These are phyloP conservation scores for Tylopilus sp. DNA, from an alignment of 1,284 basidiomycete species.

Conservation along the genomic window DNA sequence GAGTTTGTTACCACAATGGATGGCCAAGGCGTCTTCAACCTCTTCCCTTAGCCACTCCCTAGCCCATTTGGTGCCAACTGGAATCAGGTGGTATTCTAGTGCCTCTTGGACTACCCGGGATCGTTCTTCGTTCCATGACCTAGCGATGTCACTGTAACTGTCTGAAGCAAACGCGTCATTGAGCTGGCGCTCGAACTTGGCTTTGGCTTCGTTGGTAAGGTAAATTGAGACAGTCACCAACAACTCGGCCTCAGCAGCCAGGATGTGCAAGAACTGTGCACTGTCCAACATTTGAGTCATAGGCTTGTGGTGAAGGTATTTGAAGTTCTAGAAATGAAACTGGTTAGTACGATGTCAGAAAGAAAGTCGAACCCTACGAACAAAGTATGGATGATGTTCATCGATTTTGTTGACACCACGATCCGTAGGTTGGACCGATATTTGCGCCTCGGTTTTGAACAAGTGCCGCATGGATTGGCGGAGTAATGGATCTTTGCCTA, in stretches of 20 bases:
- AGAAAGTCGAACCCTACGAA: constrained; percentile 42
- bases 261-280: constrained; percentile 87
- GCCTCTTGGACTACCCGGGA: constrained; percentile 76
- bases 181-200: constrained; percentile 70
- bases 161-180: constrained; percentile 83
- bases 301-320: constrained; percentile 87
- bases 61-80: constrained; percentile 81
- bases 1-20: constrained; percentile 63
- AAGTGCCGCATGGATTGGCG: constrained; percentile 75
- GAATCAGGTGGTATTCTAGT: constrained; percentile 77
- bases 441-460: constrained; percentile 75
- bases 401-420: constrained; percentile 90
- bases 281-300: constrained; percentile 68
- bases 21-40: constrained; percentile 81
- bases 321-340: constrained; percentile 73
- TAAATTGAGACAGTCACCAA: constrained; percentile 77
- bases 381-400: constrained; percentile 85
- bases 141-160: constrained; percentile 79
- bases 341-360: constrained; percentile 7
- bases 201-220: constrained; percentile 61
- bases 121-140: constrained; percentile 92
- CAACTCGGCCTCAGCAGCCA: constrained; percentile 86
- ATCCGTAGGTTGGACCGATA: constrained; percentile 88
- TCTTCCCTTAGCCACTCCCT: constrained; percentile 89
- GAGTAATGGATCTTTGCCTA: constrained; percentile 90